Evolutionary conservation across 768 basidiomycete species (phyloP), one percentile per base, ranked within the genome.

Genomic region (Jaapia argillacea): DNA sequence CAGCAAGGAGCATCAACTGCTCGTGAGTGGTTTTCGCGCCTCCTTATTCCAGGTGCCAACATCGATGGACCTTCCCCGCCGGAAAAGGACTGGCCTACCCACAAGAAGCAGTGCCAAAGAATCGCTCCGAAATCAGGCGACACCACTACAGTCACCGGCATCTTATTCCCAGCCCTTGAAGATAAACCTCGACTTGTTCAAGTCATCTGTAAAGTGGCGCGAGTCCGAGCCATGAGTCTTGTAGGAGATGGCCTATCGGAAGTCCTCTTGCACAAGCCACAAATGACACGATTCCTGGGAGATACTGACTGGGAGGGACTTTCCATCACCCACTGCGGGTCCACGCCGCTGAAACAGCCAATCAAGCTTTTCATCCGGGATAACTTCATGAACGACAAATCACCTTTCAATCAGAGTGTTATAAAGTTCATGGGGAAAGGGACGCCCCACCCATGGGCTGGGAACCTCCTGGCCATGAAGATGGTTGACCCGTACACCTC

Each of bases 301-400:
- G 27, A 24, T 6, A 24, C 14, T 10, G 27, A 14, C 28, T 18
- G 16, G 5, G 42, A 18, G 21, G 7, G 25, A 4, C 24, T 26
- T 24, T 24, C n/a, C 4, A 45, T 47, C 25, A 23, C 33, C 3
- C 27, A 23, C 33, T 40, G 26, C 12, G 46, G 47, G 18, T 21
- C 16, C 20, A 4, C 5, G 7, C 13, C 20, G 23, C 33, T 51
- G 12, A 26, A 24, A 1, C 47, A 48, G 16, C 31, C 41, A 10
- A 40, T 48, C 41, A 40, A 21, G 10, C 25, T 42, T 14, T 42
- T 42, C 36, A 45, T 52, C 22, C 43, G 51, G 2, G 51, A 52
- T 37, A 47, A 52, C 42, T 46, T 45, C 21, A 4, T 44, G 14
- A 48, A 52, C 24, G 51, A 49, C 35, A 48, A 48, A 2, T 49